Evolutionary conservation across 352 stramenopile species (phyloP).

Genomic region (Globisporangium megalacanthum): DNA sequence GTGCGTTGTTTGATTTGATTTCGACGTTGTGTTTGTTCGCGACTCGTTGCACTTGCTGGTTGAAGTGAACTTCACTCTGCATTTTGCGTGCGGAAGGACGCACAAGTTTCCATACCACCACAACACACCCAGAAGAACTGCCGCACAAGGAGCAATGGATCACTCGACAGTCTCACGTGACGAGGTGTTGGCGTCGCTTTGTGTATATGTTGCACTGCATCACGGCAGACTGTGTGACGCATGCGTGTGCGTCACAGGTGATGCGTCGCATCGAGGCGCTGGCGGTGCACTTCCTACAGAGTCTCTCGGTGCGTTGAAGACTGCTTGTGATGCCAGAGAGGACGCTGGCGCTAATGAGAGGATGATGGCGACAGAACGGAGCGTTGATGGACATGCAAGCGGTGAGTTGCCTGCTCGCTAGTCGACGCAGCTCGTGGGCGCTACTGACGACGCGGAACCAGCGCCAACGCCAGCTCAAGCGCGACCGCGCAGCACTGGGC

Average conservation of each 20-base stretch:
- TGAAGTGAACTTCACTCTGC: slow-evolving; percentile 23
- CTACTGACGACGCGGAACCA: not conserved
- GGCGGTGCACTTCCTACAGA: slow-evolving; percentile 48
- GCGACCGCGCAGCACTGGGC: slow-evolving; percentile 39
- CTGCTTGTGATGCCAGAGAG: not conserved
- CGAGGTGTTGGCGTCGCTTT: slow-evolving; percentile 21
- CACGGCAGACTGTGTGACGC: not conserved
- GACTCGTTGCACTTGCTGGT: slow-evolving; percentile 15
- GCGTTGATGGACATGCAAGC: slow-evolving; percentile 48
- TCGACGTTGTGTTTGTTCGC: not conserved
- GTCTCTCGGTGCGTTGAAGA: slow-evolving; percentile 27
- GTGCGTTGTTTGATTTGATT: not conserved
- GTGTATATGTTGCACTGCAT: too few relatives aligned
- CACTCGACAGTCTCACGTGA: slow-evolving; percentile 19
- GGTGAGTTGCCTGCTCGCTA: slow-evolving; percentile 19
- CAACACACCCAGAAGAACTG: not conserved
- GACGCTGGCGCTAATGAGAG: not conserved
- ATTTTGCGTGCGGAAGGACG: slow-evolving; percentile 4
- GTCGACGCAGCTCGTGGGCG: not conserved
- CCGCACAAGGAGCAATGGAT: not conserved
- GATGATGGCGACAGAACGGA: slow-evolving; percentile 25
- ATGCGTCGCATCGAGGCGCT: slow-evolving; percentile 55
- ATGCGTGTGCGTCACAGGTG: slow-evolving; percentile 22
- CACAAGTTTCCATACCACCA: not conserved
- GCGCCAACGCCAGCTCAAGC: slow-evolving; percentile 37